Percentiles rank a stretch among this genome's conserved stretches.
phyloP scores from a whole-genome alignment of 345 rosid genomes.

The Corchorus olitorius region DNA sequence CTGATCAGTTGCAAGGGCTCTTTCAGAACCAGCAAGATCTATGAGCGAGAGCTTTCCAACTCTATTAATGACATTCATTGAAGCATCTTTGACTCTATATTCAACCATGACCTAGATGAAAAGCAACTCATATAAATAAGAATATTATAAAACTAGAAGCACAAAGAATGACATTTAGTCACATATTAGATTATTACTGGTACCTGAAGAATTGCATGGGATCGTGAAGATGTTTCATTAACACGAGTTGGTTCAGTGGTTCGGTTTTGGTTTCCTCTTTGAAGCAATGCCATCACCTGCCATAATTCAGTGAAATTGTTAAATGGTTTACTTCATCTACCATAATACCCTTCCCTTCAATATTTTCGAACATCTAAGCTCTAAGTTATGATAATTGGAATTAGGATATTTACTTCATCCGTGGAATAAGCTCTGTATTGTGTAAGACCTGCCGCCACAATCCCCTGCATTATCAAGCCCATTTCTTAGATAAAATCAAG shows the following conservation, averaged over 20 bases:
- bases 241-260: constrained; percentile 94
- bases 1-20: constrained; percentile 93
- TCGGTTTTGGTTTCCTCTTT: constrained; percentile 88
- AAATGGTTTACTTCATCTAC: not conserved
- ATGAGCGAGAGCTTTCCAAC: constrained; percentile 88
- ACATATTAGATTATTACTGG: not conserved
- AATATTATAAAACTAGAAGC: not conserved
- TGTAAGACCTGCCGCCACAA: constrained; percentile 90
- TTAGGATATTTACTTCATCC: constrained; percentile 60
- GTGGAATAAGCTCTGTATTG: constrained; percentile 95
- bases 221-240: constrained; percentile 94
- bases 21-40: constrained; percentile 99
- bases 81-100: constrained; percentile 64
- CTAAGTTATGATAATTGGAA: not conserved
- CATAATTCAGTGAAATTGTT: constrained; percentile 22
- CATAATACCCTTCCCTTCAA: constrained; percentile 6
- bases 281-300: constrained; percentile 93
- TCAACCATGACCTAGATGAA: constrained; percentile 73
- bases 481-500: constrained; percentile 6
- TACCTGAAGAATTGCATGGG: constrained; percentile 97
- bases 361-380: not conserved
- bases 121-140: not conserved
- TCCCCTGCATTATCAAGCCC: constrained; percentile 55
- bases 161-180: not conserved
- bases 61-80: constrained; percentile 61